Evolutionary conservation across 2,329 filamentous ascomycete species (phyloP).

Genomic region (Bipolaris sorokiniana): DNA sequence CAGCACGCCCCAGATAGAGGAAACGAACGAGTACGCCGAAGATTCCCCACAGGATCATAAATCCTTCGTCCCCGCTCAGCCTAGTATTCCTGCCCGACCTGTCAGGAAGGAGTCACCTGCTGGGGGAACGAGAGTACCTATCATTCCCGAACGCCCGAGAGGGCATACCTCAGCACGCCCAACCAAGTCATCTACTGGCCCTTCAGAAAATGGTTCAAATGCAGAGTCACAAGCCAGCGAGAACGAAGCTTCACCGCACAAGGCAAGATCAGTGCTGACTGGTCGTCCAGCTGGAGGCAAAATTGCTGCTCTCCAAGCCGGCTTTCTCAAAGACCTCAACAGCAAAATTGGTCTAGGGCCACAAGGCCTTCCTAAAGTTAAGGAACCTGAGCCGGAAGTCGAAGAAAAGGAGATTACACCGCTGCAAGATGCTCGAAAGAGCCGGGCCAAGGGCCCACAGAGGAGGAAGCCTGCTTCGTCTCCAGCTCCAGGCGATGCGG

Average conservation of each 20-base stretch:
- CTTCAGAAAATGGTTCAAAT: constrained; percentile 47
- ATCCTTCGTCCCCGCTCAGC: constrained; percentile 37
- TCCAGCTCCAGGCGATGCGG: constrained; percentile 64
- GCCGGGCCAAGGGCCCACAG: constrained; percentile 85
- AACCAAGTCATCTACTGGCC: constrained; percentile 57
- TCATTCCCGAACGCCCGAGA: constrained; percentile 65
- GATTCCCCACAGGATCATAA: constrained; percentile 41
- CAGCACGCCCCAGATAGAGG: constrained; percentile 57
- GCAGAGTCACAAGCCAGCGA: constrained; percentile 33
- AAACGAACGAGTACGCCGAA: constrained; percentile 50
- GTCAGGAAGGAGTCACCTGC: constrained; percentile 52
- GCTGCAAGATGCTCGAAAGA: constrained; percentile 87
- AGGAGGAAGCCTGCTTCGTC: constrained; percentile 71
- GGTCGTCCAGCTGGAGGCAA: constrained; percentile 79
- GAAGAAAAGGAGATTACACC: constrained; percentile 72
- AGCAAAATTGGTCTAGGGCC: constrained; percentile 86
- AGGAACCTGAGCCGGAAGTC: constrained; percentile 66
- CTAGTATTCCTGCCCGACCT: constrained; percentile 45
- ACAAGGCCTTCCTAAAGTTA: constrained; percentile 75
- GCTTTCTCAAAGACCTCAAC: constrained; percentile 92
- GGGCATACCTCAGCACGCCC: constrained; percentile 67
- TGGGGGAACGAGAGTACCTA: constrained; percentile 59
- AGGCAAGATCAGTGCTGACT: constrained; percentile 84
- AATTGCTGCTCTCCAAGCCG: constrained; percentile 87
- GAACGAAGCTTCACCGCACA: constrained; percentile 56